Percentiles rank a stretch among this genome's conserved stretches.
Conservation (phyloP, 495 filamentous ascomycete species). For the Haplographium delicatum region DNA sequence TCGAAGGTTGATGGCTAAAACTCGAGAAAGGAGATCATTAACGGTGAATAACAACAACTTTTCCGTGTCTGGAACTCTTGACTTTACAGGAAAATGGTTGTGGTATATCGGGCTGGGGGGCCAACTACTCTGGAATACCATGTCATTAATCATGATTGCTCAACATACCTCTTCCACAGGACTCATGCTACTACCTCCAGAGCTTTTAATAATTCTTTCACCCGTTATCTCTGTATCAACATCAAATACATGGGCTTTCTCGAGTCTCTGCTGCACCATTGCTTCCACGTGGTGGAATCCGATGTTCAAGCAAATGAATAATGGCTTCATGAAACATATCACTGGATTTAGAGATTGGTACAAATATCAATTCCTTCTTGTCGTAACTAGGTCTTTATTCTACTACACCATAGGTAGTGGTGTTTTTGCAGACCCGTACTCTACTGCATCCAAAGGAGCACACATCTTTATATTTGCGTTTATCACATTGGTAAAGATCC, state of each 20-base stretch:
- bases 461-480: slow-evolving; percentile 54
- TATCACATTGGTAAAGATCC: slow-evolving; percentile 46
- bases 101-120: slow-evolving; percentile 49
- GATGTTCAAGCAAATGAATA: slow-evolving; percentile 56
- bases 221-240: background rate
- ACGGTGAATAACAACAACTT: slow-evolving; percentile 40
- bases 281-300: slow-evolving; percentile 75
- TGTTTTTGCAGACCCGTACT: slow-evolving; percentile 37
- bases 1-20: slow-evolving; percentile 64
- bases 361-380: slow-evolving; percentile 55
- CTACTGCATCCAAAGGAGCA: slow-evolving; percentile 37
- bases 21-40: slow-evolving; percentile 37
- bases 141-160: slow-evolving; percentile 23
- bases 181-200: background rate
- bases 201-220: background rate
- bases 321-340: slow-evolving; percentile 58
- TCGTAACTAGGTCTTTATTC: slow-evolving; percentile 51
- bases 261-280: slow-evolving; percentile 47
- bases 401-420: slow-evolving; percentile 46
- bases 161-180: background rate
- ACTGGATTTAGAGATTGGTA: slow-evolving; percentile 64
- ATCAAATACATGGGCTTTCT: slow-evolving; percentile 6
- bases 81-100: slow-evolving; percentile 41
- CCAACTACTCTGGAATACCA: slow-evolving; percentile 47
- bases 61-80: slow-evolving; percentile 29